phyloP scores from a whole-genome alignment of 805 yeast species.

The Candida pseudoglaebosa region DNA sequence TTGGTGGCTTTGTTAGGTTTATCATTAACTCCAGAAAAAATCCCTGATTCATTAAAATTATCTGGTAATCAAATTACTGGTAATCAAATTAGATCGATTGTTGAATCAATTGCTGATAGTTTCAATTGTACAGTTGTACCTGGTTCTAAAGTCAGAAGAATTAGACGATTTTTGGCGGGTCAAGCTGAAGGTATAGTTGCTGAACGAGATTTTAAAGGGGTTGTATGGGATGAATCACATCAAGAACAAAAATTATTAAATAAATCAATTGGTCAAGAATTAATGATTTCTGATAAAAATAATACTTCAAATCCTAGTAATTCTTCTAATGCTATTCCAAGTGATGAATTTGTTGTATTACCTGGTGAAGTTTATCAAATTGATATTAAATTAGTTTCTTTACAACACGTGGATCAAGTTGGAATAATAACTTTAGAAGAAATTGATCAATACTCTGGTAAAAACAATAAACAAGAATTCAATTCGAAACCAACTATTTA shows the following conservation, averaged over 20 bases:
- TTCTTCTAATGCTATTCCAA: conserved; percentile 58
- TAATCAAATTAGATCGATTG: conserved; percentile 62
- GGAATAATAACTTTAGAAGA: conserved; percentile 69
- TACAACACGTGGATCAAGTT: conserved; percentile 47
- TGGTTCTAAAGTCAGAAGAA: conserved; percentile 86
- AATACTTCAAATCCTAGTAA: conserved; percentile 11
- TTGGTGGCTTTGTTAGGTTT: conserved; percentile 73
- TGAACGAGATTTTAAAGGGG: conserved; percentile 90
- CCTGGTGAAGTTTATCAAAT: conserved; percentile 86
- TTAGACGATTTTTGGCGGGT: conserved; percentile 91
- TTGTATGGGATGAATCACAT: conserved; percentile 79
- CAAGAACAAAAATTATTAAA: conserved; percentile 60
- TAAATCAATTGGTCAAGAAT: conserved; percentile 27
- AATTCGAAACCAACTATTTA: conserved; percentile 66
- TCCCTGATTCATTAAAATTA: conserved; percentile 50
- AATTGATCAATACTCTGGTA: conserved; percentile 61
- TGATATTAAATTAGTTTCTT: conserved; percentile 78
- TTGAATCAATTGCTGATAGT: conserved; percentile 80
- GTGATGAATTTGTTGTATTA: conserved; percentile 62
- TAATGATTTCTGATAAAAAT: conserved; percentile 8
- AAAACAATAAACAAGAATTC: conserved; percentile 51
- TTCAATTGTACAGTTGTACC: conserved; percentile 87
- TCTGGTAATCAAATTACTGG: conserved; percentile 56
- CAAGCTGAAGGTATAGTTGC: conserved; percentile 91
- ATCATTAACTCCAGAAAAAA: conserved; percentile 69